Percentiles rank a stretch among this genome's conserved stretches.
Conservation (phyloP, 2,329 filamentous ascomycete genomes). For the Rutstroemia sp. region DNA sequence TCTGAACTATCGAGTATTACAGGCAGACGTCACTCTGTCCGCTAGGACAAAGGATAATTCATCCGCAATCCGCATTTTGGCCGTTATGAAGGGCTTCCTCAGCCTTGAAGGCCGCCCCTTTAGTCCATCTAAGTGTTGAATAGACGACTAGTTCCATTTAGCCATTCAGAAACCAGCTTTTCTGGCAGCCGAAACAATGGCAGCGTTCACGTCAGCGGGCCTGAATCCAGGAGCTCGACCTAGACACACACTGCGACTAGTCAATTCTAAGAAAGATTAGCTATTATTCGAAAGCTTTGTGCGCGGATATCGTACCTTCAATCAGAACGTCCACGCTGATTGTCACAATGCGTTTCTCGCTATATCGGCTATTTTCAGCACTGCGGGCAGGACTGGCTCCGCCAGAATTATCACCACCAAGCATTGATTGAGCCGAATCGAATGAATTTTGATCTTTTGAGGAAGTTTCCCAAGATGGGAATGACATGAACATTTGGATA, state of each 20-base stretch:
- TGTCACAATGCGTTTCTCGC: constrained; percentile 19
- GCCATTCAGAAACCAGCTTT: background rate
- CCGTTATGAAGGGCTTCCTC: too few species aligned
- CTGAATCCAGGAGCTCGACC: constrained; percentile 28
- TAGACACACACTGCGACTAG: constrained; percentile 24
- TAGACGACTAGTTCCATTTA: too few species aligned
- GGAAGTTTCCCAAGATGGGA: background rate
- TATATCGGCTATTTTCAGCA: background rate
- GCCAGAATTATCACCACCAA: background rate
- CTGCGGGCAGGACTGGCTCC: background rate
- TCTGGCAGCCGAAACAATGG: constrained; percentile 15
- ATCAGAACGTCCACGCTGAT: constrained; percentile 28
- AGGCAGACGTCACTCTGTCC: too few species aligned
- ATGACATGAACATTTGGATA: background rate
- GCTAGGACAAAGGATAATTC: too few species aligned
- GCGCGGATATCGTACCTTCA: constrained; percentile 23
- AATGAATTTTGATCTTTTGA: background rate
- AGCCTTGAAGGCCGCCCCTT: too few species aligned
- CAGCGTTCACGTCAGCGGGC: constrained; percentile 27
- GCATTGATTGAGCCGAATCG: background rate
- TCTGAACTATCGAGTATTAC: too few species aligned
- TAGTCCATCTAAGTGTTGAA: too few species aligned
- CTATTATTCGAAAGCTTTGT: background rate
- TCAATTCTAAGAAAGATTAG: constrained; percentile 20
- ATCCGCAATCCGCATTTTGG: too few species aligned